Conservation (phyloP, 306 rosid genomes). For the Ochetophila trinervis region DNA sequence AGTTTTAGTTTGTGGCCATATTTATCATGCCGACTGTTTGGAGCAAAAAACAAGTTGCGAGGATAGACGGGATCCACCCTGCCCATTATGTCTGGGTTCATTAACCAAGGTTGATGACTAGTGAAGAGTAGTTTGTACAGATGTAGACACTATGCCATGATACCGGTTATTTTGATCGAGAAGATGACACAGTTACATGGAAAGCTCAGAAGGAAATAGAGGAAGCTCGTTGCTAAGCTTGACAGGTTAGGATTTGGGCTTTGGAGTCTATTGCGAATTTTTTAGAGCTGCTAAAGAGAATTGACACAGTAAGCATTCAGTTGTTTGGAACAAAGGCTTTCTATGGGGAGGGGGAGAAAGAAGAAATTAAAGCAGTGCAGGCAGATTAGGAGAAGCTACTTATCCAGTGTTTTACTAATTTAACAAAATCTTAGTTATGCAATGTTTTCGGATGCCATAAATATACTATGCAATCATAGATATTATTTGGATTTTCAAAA, state of each 20-base stretch:
- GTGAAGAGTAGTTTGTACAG: constrained; percentile 21
- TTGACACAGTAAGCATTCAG: constrained; percentile 18
- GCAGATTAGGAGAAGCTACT: constrained; percentile 14
- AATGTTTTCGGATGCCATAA: constrained; percentile 2
- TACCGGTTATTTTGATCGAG: constrained; percentile 24
- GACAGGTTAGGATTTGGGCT: constrained; percentile 4
- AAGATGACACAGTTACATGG: constrained; percentile 10
- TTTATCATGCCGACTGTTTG: constrained; percentile 83
- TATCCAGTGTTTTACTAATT: not conserved
- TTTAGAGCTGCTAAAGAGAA: constrained; percentile 1
- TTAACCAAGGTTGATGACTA: constrained; percentile 35
- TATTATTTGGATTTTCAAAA: not conserved
- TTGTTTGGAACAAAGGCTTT: not conserved
- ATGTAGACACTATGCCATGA: constrained; percentile 7
- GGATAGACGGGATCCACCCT: constrained; percentile 65
- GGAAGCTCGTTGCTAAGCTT: constrained; percentile 13
- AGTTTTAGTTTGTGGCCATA: constrained; percentile 82
- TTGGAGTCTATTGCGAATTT: not conserved
- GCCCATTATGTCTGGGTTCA: constrained; percentile 55
- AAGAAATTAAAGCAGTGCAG: not conserved
- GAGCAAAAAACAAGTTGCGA: constrained; percentile 57
- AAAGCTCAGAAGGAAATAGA: constrained; percentile 22
- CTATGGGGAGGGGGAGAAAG: not conserved
- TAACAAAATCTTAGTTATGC: constrained; percentile 15
- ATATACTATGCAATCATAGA: not conserved